phyloP scores from a whole-genome alignment of 768 basidiomycete species.

The Pleurotus platypus region DNA sequence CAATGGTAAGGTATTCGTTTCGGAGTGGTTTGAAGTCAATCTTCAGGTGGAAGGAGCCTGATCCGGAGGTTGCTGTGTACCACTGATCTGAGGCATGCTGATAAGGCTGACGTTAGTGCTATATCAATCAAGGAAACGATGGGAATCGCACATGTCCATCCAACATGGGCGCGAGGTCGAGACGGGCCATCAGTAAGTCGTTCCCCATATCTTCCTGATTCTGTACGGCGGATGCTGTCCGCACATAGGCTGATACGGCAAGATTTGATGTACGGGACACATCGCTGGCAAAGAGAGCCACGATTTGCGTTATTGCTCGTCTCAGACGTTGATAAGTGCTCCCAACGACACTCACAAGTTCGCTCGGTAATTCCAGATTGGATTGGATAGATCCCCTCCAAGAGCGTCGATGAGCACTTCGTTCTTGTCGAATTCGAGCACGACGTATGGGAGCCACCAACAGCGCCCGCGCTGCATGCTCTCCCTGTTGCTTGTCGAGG shows the following conservation, averaged over 20 bases:
- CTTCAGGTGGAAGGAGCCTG: constrained; percentile 93
- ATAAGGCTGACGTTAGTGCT: constrained; percentile 11
- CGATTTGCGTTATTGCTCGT: background rate
- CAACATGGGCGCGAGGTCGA: constrained; percentile 82
- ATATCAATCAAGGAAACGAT: constrained; percentile 4
- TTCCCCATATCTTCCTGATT: constrained; percentile 95
- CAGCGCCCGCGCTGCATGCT: constrained; percentile 90
- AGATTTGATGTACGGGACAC: constrained; percentile 93
- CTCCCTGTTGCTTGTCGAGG: constrained; percentile 75
- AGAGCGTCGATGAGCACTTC: constrained; percentile 95
- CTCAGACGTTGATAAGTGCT: background rate
- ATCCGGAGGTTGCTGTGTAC: constrained; percentile 79
- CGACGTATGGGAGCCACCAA: constrained; percentile 97
- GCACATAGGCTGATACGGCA: constrained; percentile 86
- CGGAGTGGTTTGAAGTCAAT: constrained; percentile 89
- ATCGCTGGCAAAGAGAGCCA: constrained; percentile 52
- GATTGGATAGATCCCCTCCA: constrained; percentile 86
- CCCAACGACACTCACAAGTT: constrained; percentile 68
- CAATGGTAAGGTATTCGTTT: constrained; percentile 86
- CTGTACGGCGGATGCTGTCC: constrained; percentile 69
- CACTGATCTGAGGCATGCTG: constrained; percentile 88
- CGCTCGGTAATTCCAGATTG: constrained; percentile 94
- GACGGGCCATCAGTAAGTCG: constrained; percentile 89
- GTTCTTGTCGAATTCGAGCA: constrained; percentile 97
- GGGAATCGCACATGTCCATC: constrained; percentile 62